Evolutionary conservation across 345 rosid species (phyloP).

Genomic region (Syzygium aromaticum): DNA sequence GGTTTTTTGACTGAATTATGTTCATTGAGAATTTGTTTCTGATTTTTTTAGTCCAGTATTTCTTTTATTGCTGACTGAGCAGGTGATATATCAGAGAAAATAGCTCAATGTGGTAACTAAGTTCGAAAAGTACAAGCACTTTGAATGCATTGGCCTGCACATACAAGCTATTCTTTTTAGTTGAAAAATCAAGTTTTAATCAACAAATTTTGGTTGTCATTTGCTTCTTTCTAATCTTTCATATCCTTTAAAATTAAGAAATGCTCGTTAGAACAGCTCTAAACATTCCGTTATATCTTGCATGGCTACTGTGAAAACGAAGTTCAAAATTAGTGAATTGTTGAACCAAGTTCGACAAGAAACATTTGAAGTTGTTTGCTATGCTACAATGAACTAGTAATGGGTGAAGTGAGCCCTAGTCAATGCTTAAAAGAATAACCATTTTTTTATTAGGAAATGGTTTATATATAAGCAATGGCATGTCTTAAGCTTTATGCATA

Average conservation of each 20-base stretch:
- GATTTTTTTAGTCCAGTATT: not conserved
- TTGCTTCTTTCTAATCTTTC: not conserved
- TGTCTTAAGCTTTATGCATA: not conserved
- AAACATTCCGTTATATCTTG: not conserved
- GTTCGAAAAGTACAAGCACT: not conserved
- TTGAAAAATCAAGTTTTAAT: not conserved
- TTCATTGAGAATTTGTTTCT: not conserved
- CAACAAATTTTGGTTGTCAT: not conserved
- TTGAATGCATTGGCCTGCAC: not conserved
- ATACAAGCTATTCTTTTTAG: not conserved
- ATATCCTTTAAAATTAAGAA: not conserved
- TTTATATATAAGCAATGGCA: not conserved
- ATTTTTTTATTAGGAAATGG: not conserved
- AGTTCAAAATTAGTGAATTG: not conserved
- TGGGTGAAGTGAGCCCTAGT: not conserved
- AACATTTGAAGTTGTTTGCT: not conserved
- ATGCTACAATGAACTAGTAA: not conserved
- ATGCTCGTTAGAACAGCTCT: not conserved
- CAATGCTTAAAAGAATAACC: not conserved
- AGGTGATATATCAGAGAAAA: not conserved
- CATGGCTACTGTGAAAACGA: not conserved
- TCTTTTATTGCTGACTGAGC: not conserved
- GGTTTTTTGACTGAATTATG: not conserved
- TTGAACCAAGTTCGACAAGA: not conserved
- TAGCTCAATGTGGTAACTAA: not conserved